These are phyloP conservation scores for Morella rubra DNA, from an alignment of 306 rosid genomes.

Conservation along the genomic window DNA sequence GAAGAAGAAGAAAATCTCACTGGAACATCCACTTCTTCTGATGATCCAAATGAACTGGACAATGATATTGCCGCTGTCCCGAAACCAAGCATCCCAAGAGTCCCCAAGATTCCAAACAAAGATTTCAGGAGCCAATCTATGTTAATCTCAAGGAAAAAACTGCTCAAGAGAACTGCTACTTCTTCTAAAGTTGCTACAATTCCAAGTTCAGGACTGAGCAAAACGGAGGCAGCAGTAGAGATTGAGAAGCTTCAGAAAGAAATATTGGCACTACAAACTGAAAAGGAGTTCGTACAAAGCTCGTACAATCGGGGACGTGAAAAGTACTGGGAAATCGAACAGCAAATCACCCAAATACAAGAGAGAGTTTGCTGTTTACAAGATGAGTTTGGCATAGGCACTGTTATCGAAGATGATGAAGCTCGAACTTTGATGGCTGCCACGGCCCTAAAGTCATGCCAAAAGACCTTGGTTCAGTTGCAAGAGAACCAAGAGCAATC, in stretches of 20 bases:
- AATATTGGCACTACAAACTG: constrained; percentile 70
- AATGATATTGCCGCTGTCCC: constrained; percentile 10
- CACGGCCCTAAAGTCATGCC: constrained; percentile 77
- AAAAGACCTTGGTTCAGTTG: constrained; percentile 56
- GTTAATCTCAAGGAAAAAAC: constrained; percentile 47
- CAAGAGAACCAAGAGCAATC: constrained; percentile 52
- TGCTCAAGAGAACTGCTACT: constrained; percentile 31
- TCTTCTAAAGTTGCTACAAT: constrained; percentile 28
- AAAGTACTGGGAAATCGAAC: constrained; percentile 76
- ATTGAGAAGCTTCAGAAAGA: constrained; percentile 77
- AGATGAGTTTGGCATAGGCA: constrained; percentile 62
- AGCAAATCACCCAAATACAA: constrained; percentile 56
- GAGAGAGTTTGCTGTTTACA: constrained; percentile 59
- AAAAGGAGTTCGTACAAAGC: constrained; percentile 86
- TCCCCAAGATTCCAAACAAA: constrained; percentile 49
- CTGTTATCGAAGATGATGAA: constrained; percentile 63
- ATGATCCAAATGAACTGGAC: constrained; percentile 16
- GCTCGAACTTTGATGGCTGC: constrained; percentile 80
- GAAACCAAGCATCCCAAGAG: constrained; percentile 52
- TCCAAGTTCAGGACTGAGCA: constrained; percentile 57
- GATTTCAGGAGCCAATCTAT: constrained; percentile 51
- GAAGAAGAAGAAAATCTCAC: constrained; percentile 43
- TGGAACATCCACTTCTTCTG: constrained; percentile 35
- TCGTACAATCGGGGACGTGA: constrained; percentile 63
- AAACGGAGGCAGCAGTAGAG: constrained; percentile 59